Percentiles rank a stretch among this genome's conserved stretches.
phyloP scores from a whole-genome alignment of 345 rosid genomes.

The Psidium friedrichsthalianum region DNA sequence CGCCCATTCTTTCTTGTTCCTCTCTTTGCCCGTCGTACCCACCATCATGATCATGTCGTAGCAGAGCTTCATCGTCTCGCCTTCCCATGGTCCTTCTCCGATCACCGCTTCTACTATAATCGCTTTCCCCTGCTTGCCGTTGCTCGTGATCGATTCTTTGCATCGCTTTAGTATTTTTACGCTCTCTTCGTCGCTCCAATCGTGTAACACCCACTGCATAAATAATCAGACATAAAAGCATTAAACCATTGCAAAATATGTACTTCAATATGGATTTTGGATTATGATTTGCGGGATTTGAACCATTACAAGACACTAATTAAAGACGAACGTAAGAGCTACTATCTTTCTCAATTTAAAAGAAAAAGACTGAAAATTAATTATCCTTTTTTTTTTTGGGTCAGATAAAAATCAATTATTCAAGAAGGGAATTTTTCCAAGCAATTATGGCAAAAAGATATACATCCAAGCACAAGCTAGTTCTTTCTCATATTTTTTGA shows the following conservation, averaged over 20 bases:
- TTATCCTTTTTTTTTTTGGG: no score
- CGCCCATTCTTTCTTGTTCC: constrained; percentile 31
- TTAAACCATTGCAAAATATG: no score
- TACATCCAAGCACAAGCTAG: background rate
- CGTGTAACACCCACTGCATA: constrained; percentile 28
- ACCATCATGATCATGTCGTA: constrained; percentile 33
- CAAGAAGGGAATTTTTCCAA: background rate
- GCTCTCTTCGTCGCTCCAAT: constrained; percentile 34
- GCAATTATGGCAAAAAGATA: background rate
- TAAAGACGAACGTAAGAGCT: no score
- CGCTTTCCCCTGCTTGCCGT: constrained; percentile 7
- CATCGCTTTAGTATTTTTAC: constrained; percentile 25
- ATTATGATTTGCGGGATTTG: background rate
- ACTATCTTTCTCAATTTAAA: background rate
- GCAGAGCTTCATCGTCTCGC: constrained; percentile 18
- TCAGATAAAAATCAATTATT: background rate
- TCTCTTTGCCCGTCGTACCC: constrained; percentile 14
- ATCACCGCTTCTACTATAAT: constrained; percentile 15
- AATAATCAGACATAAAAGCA: background rate
- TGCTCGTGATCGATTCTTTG: constrained; percentile 15
- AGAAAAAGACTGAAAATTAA: background rate
- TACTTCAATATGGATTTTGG: background rate
- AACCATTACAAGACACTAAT: no score
- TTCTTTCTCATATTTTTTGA: background rate
- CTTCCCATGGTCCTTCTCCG: background rate